These are phyloP conservation scores for Magnaporthales sp. DNA, from an alignment of 2,329 filamentous ascomycete species.

Conservation along the genomic window DNA sequence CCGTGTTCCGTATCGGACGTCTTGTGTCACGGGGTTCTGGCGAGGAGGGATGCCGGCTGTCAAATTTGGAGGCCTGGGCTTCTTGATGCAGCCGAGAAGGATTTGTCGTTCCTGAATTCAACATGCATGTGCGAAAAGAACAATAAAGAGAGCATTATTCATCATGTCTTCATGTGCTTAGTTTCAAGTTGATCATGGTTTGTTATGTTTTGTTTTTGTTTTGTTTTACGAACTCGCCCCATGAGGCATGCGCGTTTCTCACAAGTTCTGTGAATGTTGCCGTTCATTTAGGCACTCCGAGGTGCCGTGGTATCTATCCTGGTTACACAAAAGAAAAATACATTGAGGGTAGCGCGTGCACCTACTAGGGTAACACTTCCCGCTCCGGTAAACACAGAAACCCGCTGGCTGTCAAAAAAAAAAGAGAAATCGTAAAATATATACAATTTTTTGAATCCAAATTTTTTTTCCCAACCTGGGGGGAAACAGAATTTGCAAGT, in stretches of 20 bases:
- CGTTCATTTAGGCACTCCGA: background rate
- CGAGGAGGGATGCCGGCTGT: slow-evolving; percentile 52
- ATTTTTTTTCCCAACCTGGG: background rate
- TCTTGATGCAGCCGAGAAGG: background rate
- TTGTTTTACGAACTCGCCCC: background rate
- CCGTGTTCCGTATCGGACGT: slow-evolving; percentile 66
- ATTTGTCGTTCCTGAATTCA: background rate
- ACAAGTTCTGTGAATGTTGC: background rate
- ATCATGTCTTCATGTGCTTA: background rate
- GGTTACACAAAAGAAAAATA: background rate
- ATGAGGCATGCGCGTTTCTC: background rate
- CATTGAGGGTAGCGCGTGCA: background rate
- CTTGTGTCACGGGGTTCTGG: slow-evolving; percentile 49
- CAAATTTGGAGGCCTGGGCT: slow-evolving; percentile 41
- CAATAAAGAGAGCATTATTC: background rate
- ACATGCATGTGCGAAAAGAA: background rate
- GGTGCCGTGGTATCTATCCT: background rate
- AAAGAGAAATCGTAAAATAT: background rate
- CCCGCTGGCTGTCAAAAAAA: background rate
- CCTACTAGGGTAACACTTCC: background rate
- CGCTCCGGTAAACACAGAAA: background rate
- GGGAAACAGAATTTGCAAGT: too few species aligned
- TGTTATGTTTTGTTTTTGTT: background rate
- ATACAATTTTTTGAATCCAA: background rate
- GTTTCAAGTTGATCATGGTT: background rate